phyloP scores from a whole-genome alignment of 2,329 filamentous ascomycete species.

The Aphanoascus verrucosus region DNA sequence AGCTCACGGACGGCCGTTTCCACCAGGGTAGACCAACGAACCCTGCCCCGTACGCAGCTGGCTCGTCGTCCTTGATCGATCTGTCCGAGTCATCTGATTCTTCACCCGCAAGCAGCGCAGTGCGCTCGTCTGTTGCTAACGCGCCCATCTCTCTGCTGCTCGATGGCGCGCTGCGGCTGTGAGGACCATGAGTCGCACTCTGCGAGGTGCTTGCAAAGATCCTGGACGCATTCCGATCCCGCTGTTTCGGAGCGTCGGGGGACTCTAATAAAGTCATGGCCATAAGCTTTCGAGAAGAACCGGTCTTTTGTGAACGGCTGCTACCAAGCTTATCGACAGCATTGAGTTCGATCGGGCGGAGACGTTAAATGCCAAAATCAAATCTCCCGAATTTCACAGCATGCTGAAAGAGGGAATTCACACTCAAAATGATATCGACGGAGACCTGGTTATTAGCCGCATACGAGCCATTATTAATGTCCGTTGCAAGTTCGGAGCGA shows the following conservation, averaged over 20 bases:
- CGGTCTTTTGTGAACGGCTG: neutral
- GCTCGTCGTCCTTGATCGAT: neutral
- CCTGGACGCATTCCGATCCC: neutral
- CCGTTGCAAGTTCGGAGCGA: neutral
- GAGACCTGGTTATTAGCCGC: neutral
- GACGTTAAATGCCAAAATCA: neutral
- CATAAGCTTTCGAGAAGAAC: slow-evolving; percentile 3
- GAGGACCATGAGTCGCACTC: neutral
- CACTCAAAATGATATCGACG: neutral
- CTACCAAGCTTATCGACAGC: neutral
- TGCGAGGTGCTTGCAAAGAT: neutral
- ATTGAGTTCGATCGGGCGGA: neutral
- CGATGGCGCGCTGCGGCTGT: neutral
- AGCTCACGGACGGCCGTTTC: slow-evolving; percentile 42
- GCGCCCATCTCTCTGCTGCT: neutral
- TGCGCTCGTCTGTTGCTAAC: slow-evolving; percentile 8
- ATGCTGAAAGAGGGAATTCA: neutral
- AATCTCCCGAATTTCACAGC: neutral
- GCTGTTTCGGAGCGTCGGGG: neutral
- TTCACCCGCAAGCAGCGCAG: slow-evolving; percentile 4
- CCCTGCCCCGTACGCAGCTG: neutral
- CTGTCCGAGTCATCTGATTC: neutral
- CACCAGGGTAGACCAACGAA: slow-evolving; percentile 25
- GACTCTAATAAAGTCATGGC: neutral
- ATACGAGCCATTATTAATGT: slow-evolving; percentile 1